Percentiles rank a stretch among this genome's conserved stretches.
These are phyloP conservation scores for Haematococcus sp. DNA, from an alignment of 139 green algal genomes.

Conservation along the genomic window DNA sequence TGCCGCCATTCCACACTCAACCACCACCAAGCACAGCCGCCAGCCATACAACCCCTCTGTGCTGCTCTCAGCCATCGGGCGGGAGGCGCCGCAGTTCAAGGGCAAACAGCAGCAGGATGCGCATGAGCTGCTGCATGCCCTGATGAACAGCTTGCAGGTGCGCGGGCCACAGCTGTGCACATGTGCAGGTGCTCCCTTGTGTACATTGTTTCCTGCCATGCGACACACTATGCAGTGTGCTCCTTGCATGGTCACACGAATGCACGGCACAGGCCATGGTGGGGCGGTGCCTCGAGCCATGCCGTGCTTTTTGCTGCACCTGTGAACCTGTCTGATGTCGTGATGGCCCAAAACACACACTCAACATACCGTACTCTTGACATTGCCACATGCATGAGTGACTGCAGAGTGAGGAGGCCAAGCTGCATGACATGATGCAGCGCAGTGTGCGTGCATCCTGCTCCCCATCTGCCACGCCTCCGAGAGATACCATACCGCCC, in stretches of 20 bases:
- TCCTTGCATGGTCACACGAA: no score
- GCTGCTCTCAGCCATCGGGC: conserved; percentile 61
- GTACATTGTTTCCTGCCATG: no score
- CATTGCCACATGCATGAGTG: background rate
- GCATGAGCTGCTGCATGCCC: conserved; percentile 61
- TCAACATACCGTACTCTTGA: no score
- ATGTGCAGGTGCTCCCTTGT: background rate
- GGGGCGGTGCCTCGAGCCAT: no score
- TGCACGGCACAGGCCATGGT: no score
- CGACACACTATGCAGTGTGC: no score
- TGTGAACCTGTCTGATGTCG: no score
- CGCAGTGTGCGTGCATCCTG: background rate
- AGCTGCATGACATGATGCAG: conserved; percentile 15
- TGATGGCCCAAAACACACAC: no score
- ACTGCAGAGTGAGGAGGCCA: conserved; percentile 32
- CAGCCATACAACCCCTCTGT: conserved; percentile 59
- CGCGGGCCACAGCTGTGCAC: background rate
- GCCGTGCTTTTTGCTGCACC: no score
- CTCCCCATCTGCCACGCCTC: no score
- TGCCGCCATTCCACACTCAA: no score
- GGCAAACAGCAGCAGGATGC: conserved; percentile 68
- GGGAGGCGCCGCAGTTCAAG: conserved; percentile 55
- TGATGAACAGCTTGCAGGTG: conserved; percentile 60
- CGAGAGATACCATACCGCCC: no score
- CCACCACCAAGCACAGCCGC: background rate